Evolutionary conservation across 257 asterid species (phyloP).

Genomic region (Handroanthus guayacan): DNA sequence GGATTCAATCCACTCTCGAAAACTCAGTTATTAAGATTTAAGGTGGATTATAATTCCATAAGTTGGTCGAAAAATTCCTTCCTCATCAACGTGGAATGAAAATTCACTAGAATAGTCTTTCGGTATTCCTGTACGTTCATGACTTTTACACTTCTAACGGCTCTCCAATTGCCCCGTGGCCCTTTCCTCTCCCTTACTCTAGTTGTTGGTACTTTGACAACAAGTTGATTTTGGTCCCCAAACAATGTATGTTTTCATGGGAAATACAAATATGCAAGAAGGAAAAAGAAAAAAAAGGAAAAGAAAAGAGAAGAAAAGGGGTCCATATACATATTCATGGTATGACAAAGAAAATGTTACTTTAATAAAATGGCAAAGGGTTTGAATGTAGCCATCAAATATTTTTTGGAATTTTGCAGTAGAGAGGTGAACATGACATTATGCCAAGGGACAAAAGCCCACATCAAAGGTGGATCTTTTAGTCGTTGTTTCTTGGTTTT

Average conservation of each 20-base stretch:
- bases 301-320: neutral
- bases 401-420: conserved; percentile 2
- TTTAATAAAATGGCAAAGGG: conserved; percentile 11
- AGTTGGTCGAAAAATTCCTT: too few species aligned
- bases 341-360: neutral
- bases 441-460: conserved; percentile 30
- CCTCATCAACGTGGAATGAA: too few species aligned
- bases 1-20: too few species aligned
- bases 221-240: conserved; percentile 34
- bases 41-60: too few species aligned
- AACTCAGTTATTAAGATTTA: too few species aligned
- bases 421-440: conserved; percentile 11
- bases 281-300: neutral
- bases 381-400: conserved; percentile 21
- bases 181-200: conserved; percentile 28
- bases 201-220: conserved; percentile 15
- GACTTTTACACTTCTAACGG: neutral
- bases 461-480: neutral
- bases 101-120: too few species aligned
- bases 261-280: neutral
- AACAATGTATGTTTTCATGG: conserved; percentile 10
- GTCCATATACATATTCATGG: conserved; percentile 4
- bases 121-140: neutral
- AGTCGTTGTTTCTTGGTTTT: neutral
- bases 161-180: conserved; percentile 32